Conservation (phyloP, 306 rosid species). For the Pueraria montana region DNA sequence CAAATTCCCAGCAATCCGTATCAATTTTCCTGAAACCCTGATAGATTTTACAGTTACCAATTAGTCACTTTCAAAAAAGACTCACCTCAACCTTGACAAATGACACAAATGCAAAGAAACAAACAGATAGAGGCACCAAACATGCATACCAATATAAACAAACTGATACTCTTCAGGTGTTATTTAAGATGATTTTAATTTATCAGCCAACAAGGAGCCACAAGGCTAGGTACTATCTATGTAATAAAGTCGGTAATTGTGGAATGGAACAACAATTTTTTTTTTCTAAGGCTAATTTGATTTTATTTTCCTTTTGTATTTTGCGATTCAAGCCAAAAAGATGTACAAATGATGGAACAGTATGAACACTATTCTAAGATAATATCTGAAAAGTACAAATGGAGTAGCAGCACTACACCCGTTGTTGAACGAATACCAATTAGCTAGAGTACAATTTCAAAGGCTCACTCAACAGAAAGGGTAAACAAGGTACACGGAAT, state of each 20-base stretch:
- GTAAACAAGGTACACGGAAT: background rate
- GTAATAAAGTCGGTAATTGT: background rate
- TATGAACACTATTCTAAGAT: background rate
- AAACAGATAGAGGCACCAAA: constrained; percentile 16
- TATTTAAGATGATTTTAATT: background rate
- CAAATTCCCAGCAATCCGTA: constrained; percentile 89
- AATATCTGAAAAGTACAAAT: too few relatives aligned
- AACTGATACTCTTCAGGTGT: background rate
- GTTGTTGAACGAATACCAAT: too few relatives aligned
- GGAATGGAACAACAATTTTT: background rate
- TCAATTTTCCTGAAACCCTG: constrained; percentile 97
- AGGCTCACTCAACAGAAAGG: background rate
- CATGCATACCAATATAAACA: constrained; percentile 5
- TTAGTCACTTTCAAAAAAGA: constrained; percentile 34
- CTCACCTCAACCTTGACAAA: background rate
- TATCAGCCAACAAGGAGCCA: constrained; percentile 15
- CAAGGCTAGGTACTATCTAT: background rate
- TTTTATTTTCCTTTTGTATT: background rate
- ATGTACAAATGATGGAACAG: background rate
- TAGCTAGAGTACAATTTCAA: background rate
- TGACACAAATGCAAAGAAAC: background rate
- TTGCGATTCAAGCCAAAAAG: background rate
- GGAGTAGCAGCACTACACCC: too few relatives aligned
- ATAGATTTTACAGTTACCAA: constrained; percentile 39
- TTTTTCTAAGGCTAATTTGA: background rate